Base-by-base conservation (phyloP, 1,284 basidiomycete species). In the Ganoderma boninense region DNA sequence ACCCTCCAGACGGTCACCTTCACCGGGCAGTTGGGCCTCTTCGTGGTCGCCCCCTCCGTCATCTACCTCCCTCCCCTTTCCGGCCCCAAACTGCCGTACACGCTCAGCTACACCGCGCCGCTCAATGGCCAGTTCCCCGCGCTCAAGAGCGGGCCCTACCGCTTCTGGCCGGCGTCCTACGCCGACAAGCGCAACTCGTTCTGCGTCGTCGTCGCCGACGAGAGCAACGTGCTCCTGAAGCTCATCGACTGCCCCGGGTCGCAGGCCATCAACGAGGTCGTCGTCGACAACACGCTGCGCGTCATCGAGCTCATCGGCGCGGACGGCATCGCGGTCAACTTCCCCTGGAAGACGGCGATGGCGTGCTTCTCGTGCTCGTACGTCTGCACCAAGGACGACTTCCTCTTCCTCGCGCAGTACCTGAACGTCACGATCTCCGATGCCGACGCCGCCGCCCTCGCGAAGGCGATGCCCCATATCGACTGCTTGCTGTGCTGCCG, bases 351-450 rank as follows among this genome's bases (percentile, higher is more conserved):
- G 29, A 57, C 54, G 29, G 54, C 54, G 16, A 13, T 57, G 29
- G 4, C 54, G 18, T 57, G 54, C 54, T 57, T 35, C 32, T 18
- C 26, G 14, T 57, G 54, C 29, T 32, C 14, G 14, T 57, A 35
- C 54, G 54, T 32, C 54, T 57, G 32, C 54, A 57, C 54, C 54
- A 57, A 57, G 54, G 54, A 57, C 29, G 54, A 57, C 54, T 57
- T 57, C 54, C 29, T 32, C 18, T 57, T 57, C 32, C 26, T 26
- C 18, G 54, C 54, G 14, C 29, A 57, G 29, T 57, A 57, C 29
- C 35, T 57, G 14, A 7, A 57, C 2, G 54, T 57, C 32, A 29
- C 29, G 29, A 29, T 57, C 23, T 18, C 54, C 13, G 54, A 57
- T 8, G 54, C 11, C 26, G 54, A 57, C 29, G 54, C 29, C 5